phyloP scores from a whole-genome alignment of 2,329 filamentous ascomycete species.

The Curvularia eragrostidis region DNA sequence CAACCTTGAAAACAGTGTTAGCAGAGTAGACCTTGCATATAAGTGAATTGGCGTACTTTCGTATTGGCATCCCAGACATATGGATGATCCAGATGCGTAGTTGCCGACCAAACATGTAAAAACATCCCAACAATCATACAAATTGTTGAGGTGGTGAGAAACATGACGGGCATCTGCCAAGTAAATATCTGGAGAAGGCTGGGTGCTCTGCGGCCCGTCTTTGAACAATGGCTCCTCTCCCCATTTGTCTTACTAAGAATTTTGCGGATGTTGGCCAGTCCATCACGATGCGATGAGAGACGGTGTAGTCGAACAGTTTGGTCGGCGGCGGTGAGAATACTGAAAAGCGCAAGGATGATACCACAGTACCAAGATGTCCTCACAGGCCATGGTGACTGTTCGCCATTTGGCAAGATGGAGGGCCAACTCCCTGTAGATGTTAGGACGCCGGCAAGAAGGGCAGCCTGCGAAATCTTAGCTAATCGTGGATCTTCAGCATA shows the following conservation, averaged over 20 bases:
- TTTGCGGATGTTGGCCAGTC: slow-evolving; percentile 44
- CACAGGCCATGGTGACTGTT: slow-evolving; percentile 51
- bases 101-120: slow-evolving; percentile 49
- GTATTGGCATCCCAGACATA: slow-evolving; percentile 42
- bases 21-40: neutral
- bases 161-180: slow-evolving; percentile 51
- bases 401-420: slow-evolving; percentile 48
- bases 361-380: slow-evolving; percentile 54
- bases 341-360: slow-evolving; percentile 59
- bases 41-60: slow-evolving; percentile 27
- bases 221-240: slow-evolving; percentile 24
- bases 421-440: slow-evolving; percentile 56
- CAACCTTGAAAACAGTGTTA: slow-evolving; percentile 22
- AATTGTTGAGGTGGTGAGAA: slow-evolving; percentile 43
- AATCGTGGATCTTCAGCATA: neutral
- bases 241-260: slow-evolving; percentile 41
- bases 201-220: slow-evolving; percentile 32
- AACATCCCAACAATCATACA: slow-evolving; percentile 51
- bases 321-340: slow-evolving; percentile 55
- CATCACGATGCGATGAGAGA: slow-evolving; percentile 52
- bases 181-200: slow-evolving; percentile 43
- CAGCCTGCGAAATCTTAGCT: slow-evolving; percentile 33
- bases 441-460: slow-evolving; percentile 50
- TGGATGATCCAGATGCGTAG: slow-evolving; percentile 29
- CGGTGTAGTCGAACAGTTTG: slow-evolving; percentile 55